Evolutionary conservation across 1,284 basidiomycete genomes (phyloP).

Genomic region (Rhodotorula sp.): DNA sequence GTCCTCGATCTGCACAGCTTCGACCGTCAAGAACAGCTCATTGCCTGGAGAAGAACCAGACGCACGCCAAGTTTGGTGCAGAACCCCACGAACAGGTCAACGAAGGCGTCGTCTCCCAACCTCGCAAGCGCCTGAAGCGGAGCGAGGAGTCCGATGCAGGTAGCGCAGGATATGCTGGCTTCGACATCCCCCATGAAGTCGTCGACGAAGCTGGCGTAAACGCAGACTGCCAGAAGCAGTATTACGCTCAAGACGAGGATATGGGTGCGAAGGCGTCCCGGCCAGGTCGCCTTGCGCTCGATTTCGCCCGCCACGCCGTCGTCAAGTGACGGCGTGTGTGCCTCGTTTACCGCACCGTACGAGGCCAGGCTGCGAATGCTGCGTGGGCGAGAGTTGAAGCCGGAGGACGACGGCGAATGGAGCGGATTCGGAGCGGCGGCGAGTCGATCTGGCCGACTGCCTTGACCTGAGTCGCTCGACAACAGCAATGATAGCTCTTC

Average conservation of each 20-base stretch:
- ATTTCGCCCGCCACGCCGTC: background rate
- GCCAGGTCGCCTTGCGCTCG: background rate
- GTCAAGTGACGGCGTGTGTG: too few relatives aligned
- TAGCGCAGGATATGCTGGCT: slow-evolving; percentile 37
- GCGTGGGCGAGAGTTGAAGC: background rate
- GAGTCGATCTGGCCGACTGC: too few relatives aligned
- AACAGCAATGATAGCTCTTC: background rate
- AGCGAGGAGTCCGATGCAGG: slow-evolving; percentile 43
- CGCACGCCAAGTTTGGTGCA: slow-evolving; percentile 41
- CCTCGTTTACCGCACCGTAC: background rate
- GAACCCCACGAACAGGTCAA: slow-evolving; percentile 41
- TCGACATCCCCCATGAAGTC: slow-evolving; percentile 42
- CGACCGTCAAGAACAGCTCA: background rate
- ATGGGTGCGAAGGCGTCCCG: slow-evolving; percentile 3
- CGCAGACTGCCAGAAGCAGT: slow-evolving; percentile 33
- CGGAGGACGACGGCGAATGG: background rate
- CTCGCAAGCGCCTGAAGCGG: slow-evolving; percentile 43
- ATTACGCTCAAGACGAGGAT: slow-evolving; percentile 24
- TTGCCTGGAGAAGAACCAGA: background rate
- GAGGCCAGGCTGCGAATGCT: slow-evolving; percentile 24
- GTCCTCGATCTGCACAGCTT: slow-evolving; percentile 47
- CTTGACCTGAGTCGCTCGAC: background rate
- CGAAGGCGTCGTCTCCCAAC: slow-evolving; percentile 45
- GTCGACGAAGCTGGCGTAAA: slow-evolving; percentile 40
- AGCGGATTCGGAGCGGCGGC: background rate